Evolutionary conservation across 768 basidiomycete species (phyloP).

Genomic region (Asterophora lycoperdoides): DNA sequence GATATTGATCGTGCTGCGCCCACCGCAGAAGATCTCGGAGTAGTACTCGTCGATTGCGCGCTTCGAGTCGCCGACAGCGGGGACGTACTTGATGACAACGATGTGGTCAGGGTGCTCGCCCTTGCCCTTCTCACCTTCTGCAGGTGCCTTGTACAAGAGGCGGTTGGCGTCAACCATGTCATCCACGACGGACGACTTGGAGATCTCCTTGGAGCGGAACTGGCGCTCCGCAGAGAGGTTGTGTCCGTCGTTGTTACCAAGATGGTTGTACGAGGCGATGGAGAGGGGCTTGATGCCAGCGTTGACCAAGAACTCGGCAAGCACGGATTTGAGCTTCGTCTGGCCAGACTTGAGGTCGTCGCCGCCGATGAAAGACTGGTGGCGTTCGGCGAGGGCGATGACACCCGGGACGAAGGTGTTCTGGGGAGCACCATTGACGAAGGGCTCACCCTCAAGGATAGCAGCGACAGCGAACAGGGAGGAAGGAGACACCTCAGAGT

Average conservation of each 20-base stretch:
- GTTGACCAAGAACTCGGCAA: slow-evolving; percentile 98
- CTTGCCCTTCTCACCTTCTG: slow-evolving; percentile 56
- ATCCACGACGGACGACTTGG: slow-evolving; percentile 94
- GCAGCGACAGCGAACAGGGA: slow-evolving; percentile 94
- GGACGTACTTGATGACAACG: slow-evolving; percentile 96
- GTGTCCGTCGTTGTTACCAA: slow-evolving; percentile 96
- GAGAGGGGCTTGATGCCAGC: slow-evolving; percentile 97
- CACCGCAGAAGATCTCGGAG: slow-evolving; percentile 96
- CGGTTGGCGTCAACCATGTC: slow-evolving; percentile 96
- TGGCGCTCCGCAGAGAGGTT: slow-evolving; percentile 88
- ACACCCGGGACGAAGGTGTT: slow-evolving; percentile 98
- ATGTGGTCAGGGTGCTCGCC: slow-evolving; percentile 98
- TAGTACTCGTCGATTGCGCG: slow-evolving; percentile 99
- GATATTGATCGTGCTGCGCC: slow-evolving; percentile 89
- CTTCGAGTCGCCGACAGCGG: slow-evolving; percentile 96
- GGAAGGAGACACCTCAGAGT: slow-evolving; percentile 94
- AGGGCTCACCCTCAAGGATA: slow-evolving; percentile 92
- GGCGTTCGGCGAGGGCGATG: slow-evolving; percentile 86
- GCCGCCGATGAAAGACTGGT: slow-evolving; percentile 91
- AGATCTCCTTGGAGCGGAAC: slow-evolving; percentile 98
- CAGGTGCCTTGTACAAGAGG: slow-evolving; percentile 83
- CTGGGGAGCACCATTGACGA: slow-evolving; percentile 97
- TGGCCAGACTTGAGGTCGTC: slow-evolving; percentile 98
- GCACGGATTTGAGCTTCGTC: slow-evolving; percentile 94
- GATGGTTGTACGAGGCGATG: slow-evolving; percentile 97